Base-by-base conservation (phyloP, 345 rosid genomes). In the Linum usitatissimum region DNA sequence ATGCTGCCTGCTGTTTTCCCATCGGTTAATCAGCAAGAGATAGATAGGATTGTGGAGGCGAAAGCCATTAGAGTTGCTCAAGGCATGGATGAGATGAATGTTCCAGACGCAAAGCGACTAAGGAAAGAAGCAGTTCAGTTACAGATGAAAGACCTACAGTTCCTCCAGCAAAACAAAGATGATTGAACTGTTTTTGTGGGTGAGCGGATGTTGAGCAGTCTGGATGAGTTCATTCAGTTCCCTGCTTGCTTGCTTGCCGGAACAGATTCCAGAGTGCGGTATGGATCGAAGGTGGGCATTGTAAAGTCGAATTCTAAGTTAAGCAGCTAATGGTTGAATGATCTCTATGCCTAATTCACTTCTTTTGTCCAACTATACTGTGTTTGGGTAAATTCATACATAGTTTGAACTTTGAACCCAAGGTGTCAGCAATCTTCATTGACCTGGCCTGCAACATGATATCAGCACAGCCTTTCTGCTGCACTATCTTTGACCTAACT, bases 101-200 rank as follows among this genome's bases (percentile, higher is more conserved):
- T 66, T 68, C 72, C 77, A 6, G 84, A 73, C 73, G 78, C 78
- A 2, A 84, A 77, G 77, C 76, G 85, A 17, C 75, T 87, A 65
- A 75, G 91, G 0, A 80, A 83, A 79, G 96, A 84, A 71, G 99
- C 97, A 54, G 83, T 74, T 15, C 65, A 80, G 66, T 63, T 83
- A 83, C 99, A 93, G 69, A 90, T 89, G 97, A 93, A 87, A 71
- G 96, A 93, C 75, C 96, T 93, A 42, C 79, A 86, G 61, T 93
- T 93, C 78, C 95, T 93, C 63, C 71, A 79, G 76, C 91, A 87
- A 63, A 87, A 79, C 59, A 80, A 57, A 9, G 90, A 89, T 14
- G 62, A 78, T 64, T 83, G 57, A 79, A 18, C 6, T 20, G 6
- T 20, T 9, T 5, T 31, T 34, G 3, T 20, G 59, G 0, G 14